These are phyloP conservation scores for Leccinum sublutescens DNA, from an alignment of 768 basidiomycete species.

Conservation along the genomic window DNA sequence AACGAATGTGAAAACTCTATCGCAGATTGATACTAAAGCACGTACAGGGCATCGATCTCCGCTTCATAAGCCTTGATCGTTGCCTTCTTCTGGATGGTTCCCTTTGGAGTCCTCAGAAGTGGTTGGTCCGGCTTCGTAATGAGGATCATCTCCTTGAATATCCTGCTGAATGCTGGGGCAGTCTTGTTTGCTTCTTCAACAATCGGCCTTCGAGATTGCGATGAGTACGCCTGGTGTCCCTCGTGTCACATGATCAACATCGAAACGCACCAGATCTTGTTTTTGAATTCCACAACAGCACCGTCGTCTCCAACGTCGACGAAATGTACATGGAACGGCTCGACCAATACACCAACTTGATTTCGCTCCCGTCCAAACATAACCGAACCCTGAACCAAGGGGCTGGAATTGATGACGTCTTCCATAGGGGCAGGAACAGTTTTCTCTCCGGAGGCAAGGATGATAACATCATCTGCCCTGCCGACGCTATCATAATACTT, in stretches of 20 bases:
- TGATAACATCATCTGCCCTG: slow-evolving; percentile 35
- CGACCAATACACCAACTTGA: slow-evolving; percentile 31
- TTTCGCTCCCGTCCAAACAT: slow-evolving; percentile 35
- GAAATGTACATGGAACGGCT: slow-evolving; percentile 20
- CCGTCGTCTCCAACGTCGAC: slow-evolving; percentile 15
- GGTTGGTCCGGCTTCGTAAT: slow-evolving; percentile 40
- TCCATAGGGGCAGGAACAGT: slow-evolving; percentile 35
- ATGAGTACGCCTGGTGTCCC: background rate
- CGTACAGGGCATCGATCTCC: slow-evolving; percentile 24
- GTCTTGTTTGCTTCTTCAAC: slow-evolving; percentile 40
- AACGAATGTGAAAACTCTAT: background rate
- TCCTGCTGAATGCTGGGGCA: slow-evolving; percentile 39
- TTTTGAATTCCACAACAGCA: slow-evolving; percentile 11
- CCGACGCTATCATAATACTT: slow-evolving; percentile 32
- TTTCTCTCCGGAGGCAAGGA: slow-evolving; percentile 34
- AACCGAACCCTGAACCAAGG: slow-evolving; percentile 21
- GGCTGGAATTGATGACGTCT: slow-evolving; percentile 16
- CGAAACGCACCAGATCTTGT: slow-evolving; percentile 24
- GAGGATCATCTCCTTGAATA: slow-evolving; percentile 52
- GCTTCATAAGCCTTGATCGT: slow-evolving; percentile 17
- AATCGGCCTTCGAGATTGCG: slow-evolving; percentile 24
- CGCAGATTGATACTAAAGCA: background rate
- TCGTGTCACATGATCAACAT: background rate
- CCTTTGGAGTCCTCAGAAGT: slow-evolving; percentile 36
- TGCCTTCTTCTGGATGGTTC: slow-evolving; percentile 19